These are phyloP conservation scores for Combretum micranthum DNA, from an alignment of 345 rosid genomes.

Conservation along the genomic window DNA sequence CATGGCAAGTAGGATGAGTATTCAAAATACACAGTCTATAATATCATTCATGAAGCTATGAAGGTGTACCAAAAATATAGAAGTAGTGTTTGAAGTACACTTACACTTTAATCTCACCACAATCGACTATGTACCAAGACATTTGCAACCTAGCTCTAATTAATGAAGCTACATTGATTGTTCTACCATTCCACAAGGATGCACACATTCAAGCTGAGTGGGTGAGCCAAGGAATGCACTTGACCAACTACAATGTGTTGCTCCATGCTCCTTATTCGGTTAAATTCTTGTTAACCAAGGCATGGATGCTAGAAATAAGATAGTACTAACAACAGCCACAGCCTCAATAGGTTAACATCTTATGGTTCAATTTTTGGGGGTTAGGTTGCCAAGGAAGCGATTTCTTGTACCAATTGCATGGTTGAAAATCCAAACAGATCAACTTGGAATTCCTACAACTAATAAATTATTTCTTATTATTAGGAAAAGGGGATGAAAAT, in stretches of 20 bases:
- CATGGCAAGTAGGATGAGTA: slow-evolving; percentile 18
- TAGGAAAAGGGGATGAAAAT: no score
- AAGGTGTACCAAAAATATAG: slow-evolving; percentile 31
- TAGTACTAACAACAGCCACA: not conserved
- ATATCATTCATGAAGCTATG: slow-evolving; percentile 35
- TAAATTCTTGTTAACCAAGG: slow-evolving; percentile 50
- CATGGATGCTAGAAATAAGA: slow-evolving; percentile 13
- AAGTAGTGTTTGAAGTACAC: slow-evolving; percentile 20
- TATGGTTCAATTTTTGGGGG: no score
- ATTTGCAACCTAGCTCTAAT: slow-evolving; percentile 55
- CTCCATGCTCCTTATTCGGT: slow-evolving; percentile 72
- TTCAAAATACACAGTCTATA: slow-evolving; percentile 8
- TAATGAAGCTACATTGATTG: slow-evolving; percentile 40
- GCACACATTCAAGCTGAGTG: slow-evolving; percentile 16
- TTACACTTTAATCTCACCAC: slow-evolving; percentile 44
- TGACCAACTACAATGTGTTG: slow-evolving; percentile 34
- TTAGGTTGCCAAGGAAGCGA: no score
- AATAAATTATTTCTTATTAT: no score
- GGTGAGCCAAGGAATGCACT: slow-evolving; percentile 16
- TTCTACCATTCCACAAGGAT: slow-evolving; percentile 48
- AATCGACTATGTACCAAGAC: slow-evolving; percentile 62
- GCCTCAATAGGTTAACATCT: no score
- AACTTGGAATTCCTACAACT: no score
- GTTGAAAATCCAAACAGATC: no score
- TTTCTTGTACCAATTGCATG: no score